Percentiles rank a stretch among this genome's conserved stretches.
Conservation (phyloP, 1,284 basidiomycete genomes). For the Malassezia brasiliensis region DNA sequence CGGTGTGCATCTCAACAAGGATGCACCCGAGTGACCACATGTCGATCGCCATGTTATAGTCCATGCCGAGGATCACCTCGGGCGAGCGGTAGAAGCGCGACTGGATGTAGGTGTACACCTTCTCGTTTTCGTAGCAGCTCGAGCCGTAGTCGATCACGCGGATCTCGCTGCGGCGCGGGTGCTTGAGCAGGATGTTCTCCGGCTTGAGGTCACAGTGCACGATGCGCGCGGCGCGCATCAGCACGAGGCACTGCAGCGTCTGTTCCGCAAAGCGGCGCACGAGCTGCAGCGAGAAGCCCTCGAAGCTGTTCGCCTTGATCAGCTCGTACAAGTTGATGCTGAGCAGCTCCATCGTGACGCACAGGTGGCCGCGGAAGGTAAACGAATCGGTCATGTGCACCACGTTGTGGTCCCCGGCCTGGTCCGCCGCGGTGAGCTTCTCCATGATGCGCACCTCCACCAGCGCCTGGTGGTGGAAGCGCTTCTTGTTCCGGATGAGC, state of each 20-base stretch:
- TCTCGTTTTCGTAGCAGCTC: constrained; percentile 96
- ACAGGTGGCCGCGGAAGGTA: constrained; percentile 92
- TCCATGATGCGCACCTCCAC: constrained; percentile 98
- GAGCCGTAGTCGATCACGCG: constrained; percentile 99
- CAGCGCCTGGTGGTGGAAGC: constrained; percentile 95
- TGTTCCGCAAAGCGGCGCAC: constrained; percentile 94
- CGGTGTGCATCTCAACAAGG: constrained; percentile 93
- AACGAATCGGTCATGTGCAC: constrained; percentile 99
- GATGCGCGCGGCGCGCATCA: constrained; percentile 92
- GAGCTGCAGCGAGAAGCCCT: constrained; percentile 85
- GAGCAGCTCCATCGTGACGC: constrained; percentile 93
- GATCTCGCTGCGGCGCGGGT: constrained; percentile 89
- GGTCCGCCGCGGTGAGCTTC: constrained; percentile 92
- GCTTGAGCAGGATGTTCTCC: constrained; percentile 90
- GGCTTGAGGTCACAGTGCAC: constrained; percentile 99
- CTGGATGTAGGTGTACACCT: constrained; percentile 95
- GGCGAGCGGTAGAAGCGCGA: constrained; percentile 95
- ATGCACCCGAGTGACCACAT: constrained; percentile 99
- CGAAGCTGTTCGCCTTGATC: constrained; percentile 97
- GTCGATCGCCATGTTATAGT: constrained; percentile 60
- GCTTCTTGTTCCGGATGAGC: constrained; percentile 98
- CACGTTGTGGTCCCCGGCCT: constrained; percentile 90
- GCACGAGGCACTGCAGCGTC: constrained; percentile 76
- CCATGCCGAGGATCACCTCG: constrained; percentile 53
- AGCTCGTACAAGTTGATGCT: constrained; percentile 98